A percentile compares a stretch with the other conserved stretches of the same genome.
phyloP scores from a whole-genome alignment of 2,329 filamentous ascomycete genomes.

The Penicillium hesseltinei region DNA sequence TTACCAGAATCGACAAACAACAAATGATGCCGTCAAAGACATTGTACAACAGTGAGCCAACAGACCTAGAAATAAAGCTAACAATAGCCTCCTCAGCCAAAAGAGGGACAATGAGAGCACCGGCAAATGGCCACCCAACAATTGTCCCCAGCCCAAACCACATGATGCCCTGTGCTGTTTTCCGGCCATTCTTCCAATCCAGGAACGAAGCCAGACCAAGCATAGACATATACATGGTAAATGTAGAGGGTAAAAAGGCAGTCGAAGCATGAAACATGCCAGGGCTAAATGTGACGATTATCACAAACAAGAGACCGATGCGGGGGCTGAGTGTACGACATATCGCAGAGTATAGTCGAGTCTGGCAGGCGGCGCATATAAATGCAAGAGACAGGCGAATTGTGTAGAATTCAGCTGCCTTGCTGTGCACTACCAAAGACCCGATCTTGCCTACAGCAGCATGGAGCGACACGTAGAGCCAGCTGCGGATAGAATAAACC shows the following conservation, averaged over 20 bases:
- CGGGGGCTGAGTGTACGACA: conserved; percentile 74
- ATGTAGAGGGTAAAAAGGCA: conserved; percentile 87
- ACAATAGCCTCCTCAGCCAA: conserved; percentile 71
- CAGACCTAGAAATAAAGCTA: conserved; percentile 52
- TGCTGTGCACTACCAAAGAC: conserved; percentile 53
- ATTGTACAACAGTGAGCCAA: conserved; percentile 60
- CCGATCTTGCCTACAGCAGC: conserved; percentile 67
- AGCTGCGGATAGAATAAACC: conserved; percentile 90
- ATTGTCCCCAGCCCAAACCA: conserved; percentile 86
- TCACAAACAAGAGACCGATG: conserved; percentile 79
- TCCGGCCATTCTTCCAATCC: conserved; percentile 78
- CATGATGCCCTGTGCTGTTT: conserved; percentile 78
- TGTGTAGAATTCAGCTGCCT: conserved; percentile 75
- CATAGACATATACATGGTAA: conserved; percentile 93
- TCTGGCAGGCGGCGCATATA: conserved; percentile 76
- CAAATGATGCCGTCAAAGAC: conserved; percentile 66
- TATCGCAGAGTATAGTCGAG: conserved; percentile 74
- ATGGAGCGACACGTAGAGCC: conserved; percentile 83
- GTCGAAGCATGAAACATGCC: conserved; percentile 92
- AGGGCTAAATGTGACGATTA: conserved; percentile 73
- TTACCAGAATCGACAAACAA: conserved; percentile 67
- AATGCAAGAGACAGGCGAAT: conserved; percentile 73
- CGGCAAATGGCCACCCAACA: conserved; percentile 92
- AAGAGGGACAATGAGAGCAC: conserved; percentile 77
- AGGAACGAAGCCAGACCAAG: conserved; percentile 85